A percentile compares a stretch with the other conserved stretches of the same genome.
Conservation (phyloP, 78 protist genomes). For the Emiliania huxleyi region DNA sequence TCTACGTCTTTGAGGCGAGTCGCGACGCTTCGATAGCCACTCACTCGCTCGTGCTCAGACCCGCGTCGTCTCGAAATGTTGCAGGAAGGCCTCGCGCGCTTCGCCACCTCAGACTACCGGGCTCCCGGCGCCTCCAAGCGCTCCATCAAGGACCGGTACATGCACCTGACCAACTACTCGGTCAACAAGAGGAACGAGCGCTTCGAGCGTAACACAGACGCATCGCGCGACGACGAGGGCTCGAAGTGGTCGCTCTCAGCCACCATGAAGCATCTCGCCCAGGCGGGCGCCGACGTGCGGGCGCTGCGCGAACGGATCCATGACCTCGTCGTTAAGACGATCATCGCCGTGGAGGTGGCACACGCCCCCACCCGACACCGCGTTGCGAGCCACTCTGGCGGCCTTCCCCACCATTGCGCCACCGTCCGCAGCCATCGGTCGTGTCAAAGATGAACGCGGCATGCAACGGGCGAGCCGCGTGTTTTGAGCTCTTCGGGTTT, state of each 20-base stretch:
- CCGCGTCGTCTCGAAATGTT: no score
- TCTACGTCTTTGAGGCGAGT: constrained; percentile 28
- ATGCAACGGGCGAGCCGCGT: background rate
- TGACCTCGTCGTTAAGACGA: constrained; percentile 55
- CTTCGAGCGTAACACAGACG: background rate
- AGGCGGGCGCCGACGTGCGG: background rate
- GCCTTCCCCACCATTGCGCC: no score
- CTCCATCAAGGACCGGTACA: background rate
- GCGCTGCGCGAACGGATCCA: constrained; percentile 4
- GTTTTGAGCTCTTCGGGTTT: constrained; percentile 47
- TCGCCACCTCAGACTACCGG: constrained; percentile 37
- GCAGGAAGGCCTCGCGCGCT: constrained; percentile 51
- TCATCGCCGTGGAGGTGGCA: constrained; percentile 53
- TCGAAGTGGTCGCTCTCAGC: constrained; percentile 34
- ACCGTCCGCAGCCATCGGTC: no score
- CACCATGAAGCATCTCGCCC: background rate
- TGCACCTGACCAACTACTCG: constrained; percentile 63
- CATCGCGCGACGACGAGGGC: background rate
- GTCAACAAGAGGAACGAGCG: constrained; percentile 8
- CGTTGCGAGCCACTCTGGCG: no score
- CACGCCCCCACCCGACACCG: no score
- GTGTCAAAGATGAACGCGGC: background rate
- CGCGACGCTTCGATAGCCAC: no score
- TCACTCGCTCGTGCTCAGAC: no score
- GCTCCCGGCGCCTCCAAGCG: background rate